Evolutionary conservation across 2,329 filamentous ascomycete species (phyloP).

Genomic region (Aspergillus fumigatiaffinis): DNA sequence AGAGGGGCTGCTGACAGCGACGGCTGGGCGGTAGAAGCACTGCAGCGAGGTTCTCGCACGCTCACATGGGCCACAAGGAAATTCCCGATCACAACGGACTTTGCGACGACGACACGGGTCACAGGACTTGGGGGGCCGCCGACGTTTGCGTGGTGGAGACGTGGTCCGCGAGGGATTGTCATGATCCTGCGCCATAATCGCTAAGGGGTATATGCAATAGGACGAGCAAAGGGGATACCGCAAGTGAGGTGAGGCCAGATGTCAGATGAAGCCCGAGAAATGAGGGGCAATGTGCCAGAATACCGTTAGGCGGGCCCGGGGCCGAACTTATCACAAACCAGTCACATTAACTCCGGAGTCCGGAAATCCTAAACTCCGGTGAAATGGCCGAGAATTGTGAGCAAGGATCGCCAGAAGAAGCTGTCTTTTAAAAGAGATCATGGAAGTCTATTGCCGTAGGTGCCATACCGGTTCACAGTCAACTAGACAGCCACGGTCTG

Average conservation of each 20-base stretch:
- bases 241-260: background rate
- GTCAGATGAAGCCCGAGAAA: background rate
- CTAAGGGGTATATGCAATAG: background rate
- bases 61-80: constrained; percentile 25
- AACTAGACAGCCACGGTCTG: background rate
- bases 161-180: background rate
- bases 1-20: background rate
- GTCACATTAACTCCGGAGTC: background rate
- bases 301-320: background rate
- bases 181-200: background rate
- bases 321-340: background rate
- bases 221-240: background rate
- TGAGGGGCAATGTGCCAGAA: background rate
- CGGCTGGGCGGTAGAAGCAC: constrained; percentile 19
- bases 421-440: background rate
- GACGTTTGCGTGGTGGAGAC: constrained; percentile 20
- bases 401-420: background rate
- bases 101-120: constrained; percentile 28
- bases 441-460: background rate
- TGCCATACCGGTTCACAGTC: background rate
- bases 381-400: background rate
- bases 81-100: constrained; percentile 25
- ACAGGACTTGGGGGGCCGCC: constrained; percentile 25
- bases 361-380: background rate
- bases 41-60: constrained; percentile 16